These are phyloP conservation scores for Plasmodium vivax DNA, from an alignment of 169 alveolate genomes.

Conservation along the genomic window DNA sequence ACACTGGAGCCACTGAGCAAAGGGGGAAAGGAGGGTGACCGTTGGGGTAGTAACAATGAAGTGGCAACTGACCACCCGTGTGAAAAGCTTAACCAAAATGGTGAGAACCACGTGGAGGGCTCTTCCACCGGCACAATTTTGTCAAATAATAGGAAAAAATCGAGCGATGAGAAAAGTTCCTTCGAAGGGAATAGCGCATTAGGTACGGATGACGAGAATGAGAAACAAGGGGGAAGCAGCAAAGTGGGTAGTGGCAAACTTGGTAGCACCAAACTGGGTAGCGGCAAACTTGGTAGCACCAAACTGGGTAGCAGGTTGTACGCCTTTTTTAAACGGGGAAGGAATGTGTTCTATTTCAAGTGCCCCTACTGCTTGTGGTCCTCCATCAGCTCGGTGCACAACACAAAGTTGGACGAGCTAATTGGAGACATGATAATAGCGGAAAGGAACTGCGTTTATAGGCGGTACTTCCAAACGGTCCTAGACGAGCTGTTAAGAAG, in stretches of 20 bases:
- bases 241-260: background rate
- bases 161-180: background rate
- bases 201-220: background rate
- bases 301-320: background rate
- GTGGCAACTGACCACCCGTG: background rate
- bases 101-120: background rate
- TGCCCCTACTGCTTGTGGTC: conserved; percentile 67
- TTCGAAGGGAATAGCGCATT: background rate
- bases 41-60: background rate
- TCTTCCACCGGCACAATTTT: background rate
- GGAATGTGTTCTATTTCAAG: conserved; percentile 40
- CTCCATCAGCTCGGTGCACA: conserved; percentile 11
- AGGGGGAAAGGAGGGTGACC: background rate
- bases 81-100: background rate
- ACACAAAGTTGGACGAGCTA: conserved; percentile 44
- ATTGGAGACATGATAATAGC: conserved; percentile 49
- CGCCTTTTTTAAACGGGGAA: conserved; percentile 6
- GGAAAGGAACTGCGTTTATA: conserved; percentile 40
- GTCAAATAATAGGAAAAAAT: background rate
- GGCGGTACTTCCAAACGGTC: conserved; percentile 7
- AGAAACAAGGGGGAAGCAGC: background rate
- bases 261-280: too few relatives aligned
- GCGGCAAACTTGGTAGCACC: background rate
- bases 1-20: background rate
- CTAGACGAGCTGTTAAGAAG: conserved; percentile 29